Evolutionary conservation across 345 rosid genomes (phyloP).

Genomic region (Stellera chamaejasme): DNA sequence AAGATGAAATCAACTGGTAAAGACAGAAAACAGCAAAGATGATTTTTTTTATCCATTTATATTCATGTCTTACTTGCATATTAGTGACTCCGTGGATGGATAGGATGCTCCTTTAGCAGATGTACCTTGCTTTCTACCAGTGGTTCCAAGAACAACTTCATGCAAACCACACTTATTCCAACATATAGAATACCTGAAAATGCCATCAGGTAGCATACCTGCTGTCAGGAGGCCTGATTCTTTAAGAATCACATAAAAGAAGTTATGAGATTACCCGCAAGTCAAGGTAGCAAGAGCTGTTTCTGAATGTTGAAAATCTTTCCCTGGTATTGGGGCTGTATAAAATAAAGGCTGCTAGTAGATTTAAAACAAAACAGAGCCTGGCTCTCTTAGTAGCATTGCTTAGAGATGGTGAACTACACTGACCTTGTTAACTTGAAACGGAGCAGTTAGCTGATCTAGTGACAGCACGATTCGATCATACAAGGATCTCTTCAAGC

Average conservation of each 20-base stretch:
- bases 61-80: slow-evolving; percentile 71
- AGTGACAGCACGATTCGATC: slow-evolving; percentile 41
- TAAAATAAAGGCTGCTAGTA: slow-evolving; percentile 59
- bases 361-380: slow-evolving; percentile 14
- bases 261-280: slow-evolving; percentile 55
- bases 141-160: slow-evolving; percentile 90
- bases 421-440: slow-evolving; percentile 56
- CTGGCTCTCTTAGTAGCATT: slow-evolving; percentile 3
- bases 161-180: slow-evolving; percentile 87
- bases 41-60: slow-evolving; percentile 5
- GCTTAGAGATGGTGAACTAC: slow-evolving; percentile 11
- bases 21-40: background rate
- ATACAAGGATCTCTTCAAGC: slow-evolving; percentile 43
- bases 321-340: slow-evolving; percentile 57
- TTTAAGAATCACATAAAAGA: slow-evolving; percentile 2
- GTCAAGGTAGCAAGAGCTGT: slow-evolving; percentile 73
- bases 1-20: slow-evolving; percentile 2
- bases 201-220: slow-evolving; percentile 9
- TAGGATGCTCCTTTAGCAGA: slow-evolving; percentile 75
- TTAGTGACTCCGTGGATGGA: slow-evolving; percentile 67
- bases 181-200: slow-evolving; percentile 67
- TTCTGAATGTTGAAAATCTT: slow-evolving; percentile 84
- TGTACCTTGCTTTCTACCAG: slow-evolving; percentile 93
- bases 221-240: slow-evolving; percentile 8
- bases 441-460: slow-evolving; percentile 32